Evolutionary conservation across 2,329 filamentous ascomycete genomes (phyloP), one percentile per base, ranked within the genome.

Genomic region (Coniochaeta hoffmannii): DNA sequence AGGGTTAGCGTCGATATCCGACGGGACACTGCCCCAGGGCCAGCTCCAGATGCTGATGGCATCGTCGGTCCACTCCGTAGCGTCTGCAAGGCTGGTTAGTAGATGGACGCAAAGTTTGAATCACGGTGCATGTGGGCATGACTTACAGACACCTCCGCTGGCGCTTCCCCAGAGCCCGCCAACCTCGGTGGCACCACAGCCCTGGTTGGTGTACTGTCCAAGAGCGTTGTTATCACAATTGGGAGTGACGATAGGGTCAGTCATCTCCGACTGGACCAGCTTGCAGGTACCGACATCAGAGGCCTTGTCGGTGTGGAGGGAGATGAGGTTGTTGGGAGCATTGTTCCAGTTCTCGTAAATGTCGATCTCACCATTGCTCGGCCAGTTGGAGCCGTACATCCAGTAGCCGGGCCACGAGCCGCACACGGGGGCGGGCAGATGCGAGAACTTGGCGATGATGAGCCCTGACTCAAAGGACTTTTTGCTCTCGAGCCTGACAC

Each of bases 391-490:
- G 31, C 77, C 78, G 50, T 73, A 73, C 54, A 76, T 74, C 78
- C 78, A 81, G 68, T 86, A 77, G 71, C 87, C 85, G 4, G 88
- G 88, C 88, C 88, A 91, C 8, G 80, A 76, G 53, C 88, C 87
- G 62, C 88, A 90, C 44, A 76, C 73, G 10, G 78, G 76, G 55
- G 73, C 76, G 30, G 88, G 87, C 71, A 91, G 83, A 63, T 90
- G 86, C 14, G 73, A 76, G 60, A 90, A 81, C 64, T 89, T 83
- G 46, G 86, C 75, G 44, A 91, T 81, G 63, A 90, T 79, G 28
- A 90, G 80, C 26, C 85, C 87, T 56, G 83, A 76, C 59, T 76
- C 81, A 71, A 87, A 91, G 7, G 69, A 66, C 51, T 77, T 76
- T 56, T 77, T 83, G 65, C 85, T 88, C 58, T 83, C 79, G 15